Base-by-base conservation (phyloP, 345 rosid genomes). In the Citrus hindsii region DNA sequence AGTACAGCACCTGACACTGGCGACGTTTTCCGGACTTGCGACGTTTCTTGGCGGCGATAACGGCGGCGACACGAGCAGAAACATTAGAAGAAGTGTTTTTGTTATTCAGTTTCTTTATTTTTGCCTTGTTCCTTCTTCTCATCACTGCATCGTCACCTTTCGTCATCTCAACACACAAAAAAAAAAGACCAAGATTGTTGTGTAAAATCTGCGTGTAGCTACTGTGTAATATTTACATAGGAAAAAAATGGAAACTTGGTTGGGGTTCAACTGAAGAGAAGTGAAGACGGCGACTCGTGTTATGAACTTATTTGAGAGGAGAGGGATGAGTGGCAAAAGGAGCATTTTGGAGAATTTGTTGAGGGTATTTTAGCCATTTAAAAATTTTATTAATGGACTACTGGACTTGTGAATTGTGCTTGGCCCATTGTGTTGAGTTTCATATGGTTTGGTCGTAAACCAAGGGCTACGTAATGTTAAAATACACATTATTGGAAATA, bases 41-140 rank as follows among this genome's bases (percentile, higher is more conserved):
- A 69, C 97, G 94, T 65, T 96, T 94, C 86, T 95, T 92, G 82
- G 99, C 77, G 72, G 97, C 95, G 75, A 95, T 92, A 53, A 95
- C 82, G 82, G 97, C 73, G 76, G 98, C 95, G 79, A 92, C 82
- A 61, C 92, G 97, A 77, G 95, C 79, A 35, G 94, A 87, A 4
- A 95, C 95, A 2, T 77, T 82, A 1, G 93, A 76, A 25, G 97
- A 84, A 59, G 85, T 88, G 18, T 66, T 80, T 25, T 85, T 79
- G 25, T 82, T 69, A 24, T 81, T 79, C 48, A 82, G 82, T 73
- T 90, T 93, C 93, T 92, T 93, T 79, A 93, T 78, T 42, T 40
- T 86, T 9, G 75, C 40, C 80, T 90, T 93, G 76, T 87, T 95
- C 90, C 85, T 92, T 94, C 87, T 91, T 77, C 79, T 91, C 83